phyloP scores from a whole-genome alignment of 208 protist genomes.

The Trypanosomatidae sp. region DNA sequence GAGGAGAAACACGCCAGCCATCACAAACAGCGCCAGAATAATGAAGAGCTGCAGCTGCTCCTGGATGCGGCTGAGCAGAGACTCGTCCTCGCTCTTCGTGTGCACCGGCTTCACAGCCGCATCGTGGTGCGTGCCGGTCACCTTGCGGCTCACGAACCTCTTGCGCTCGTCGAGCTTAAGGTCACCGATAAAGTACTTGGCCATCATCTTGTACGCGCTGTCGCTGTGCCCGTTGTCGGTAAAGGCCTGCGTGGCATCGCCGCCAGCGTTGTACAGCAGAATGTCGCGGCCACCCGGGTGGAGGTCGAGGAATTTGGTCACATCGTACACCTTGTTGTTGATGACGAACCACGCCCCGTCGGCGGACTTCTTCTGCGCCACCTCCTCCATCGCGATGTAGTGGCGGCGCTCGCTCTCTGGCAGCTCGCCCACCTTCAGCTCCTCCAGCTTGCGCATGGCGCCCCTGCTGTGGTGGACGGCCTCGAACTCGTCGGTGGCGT shows the following conservation, averaged over 20 bases:
- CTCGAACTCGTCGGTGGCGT: conserved; percentile 79
- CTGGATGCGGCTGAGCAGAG: conserved; percentile 45
- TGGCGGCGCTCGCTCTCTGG: conserved; percentile 34
- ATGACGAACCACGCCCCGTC: conserved; percentile 66
- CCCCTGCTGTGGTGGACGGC: conserved; percentile 58
- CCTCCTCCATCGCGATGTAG: conserved; percentile 35
- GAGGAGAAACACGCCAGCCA: conserved; percentile 48
- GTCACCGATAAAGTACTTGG: conserved; percentile 52
- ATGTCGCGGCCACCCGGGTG: conserved; percentile 85
- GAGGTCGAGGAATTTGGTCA: conserved; percentile 68
- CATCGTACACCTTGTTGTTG: conserved; percentile 86
- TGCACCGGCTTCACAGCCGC: conserved; percentile 3
- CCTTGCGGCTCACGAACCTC: conserved; percentile 20
- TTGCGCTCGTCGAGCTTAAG: conserved; percentile 41
- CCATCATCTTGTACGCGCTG: conserved; percentile 55
- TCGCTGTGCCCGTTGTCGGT: conserved; percentile 64
- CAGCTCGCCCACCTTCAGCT: conserved; percentile 51
- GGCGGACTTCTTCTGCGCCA: conserved; percentile 36
- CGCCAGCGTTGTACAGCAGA: conserved; percentile 63
- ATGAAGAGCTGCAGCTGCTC: conserved; percentile 51
- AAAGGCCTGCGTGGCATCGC: conserved; percentile 71
- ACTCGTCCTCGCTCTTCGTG: conserved; percentile 29
- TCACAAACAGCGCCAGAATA: conserved; percentile 36
- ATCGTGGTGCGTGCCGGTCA: not conserved
- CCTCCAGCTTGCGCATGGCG: conserved; percentile 40